phyloP scores from a whole-genome alignment of 306 rosid genomes.

The Fragaria ananassa region DNA sequence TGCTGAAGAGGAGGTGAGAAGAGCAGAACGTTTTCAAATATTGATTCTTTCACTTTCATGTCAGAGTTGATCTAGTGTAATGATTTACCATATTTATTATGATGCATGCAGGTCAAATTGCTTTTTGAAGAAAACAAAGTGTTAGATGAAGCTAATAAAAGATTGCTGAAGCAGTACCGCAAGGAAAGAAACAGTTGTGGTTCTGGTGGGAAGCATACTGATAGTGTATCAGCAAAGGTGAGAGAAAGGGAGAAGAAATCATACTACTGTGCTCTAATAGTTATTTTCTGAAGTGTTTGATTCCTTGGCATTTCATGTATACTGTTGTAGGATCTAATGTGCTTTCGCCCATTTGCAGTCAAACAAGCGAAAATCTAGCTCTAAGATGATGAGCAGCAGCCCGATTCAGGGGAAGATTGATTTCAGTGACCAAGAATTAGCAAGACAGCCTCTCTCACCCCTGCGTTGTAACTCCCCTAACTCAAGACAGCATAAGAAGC shows the following conservation, averaged over 20 bases:
- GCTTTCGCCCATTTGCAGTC: constrained; percentile 48
- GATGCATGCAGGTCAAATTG: constrained; percentile 56
- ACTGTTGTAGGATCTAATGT: constrained; percentile 11
- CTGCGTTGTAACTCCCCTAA: constrained; percentile 61
- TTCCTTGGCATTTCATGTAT: background rate
- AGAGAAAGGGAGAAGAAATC: constrained; percentile 11
- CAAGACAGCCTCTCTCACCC: constrained; percentile 77
- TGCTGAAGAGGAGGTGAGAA: constrained; percentile 92
- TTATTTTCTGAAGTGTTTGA: background rate
- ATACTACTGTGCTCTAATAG: too few species aligned
- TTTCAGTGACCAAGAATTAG: constrained; percentile 47
- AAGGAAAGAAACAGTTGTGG: constrained; percentile 48
- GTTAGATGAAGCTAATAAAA: constrained; percentile 62
- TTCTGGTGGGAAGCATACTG: constrained; percentile 43
- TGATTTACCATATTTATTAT: background rate
- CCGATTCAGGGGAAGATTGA: constrained; percentile 59
- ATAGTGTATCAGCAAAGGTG: constrained; percentile 73
- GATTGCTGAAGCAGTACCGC: constrained; percentile 37
- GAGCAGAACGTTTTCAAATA: background rate
- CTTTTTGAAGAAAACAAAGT: constrained; percentile 63
- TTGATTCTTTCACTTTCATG: background rate
- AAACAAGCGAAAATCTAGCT: constrained; percentile 74
- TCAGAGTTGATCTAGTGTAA: background rate
- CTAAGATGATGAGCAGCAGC: constrained; percentile 40
- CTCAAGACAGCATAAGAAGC: constrained; percentile 57